These are phyloP conservation scores for Ogataea ramenticola DNA, from an alignment of 805 yeast species.

Conservation along the genomic window DNA sequence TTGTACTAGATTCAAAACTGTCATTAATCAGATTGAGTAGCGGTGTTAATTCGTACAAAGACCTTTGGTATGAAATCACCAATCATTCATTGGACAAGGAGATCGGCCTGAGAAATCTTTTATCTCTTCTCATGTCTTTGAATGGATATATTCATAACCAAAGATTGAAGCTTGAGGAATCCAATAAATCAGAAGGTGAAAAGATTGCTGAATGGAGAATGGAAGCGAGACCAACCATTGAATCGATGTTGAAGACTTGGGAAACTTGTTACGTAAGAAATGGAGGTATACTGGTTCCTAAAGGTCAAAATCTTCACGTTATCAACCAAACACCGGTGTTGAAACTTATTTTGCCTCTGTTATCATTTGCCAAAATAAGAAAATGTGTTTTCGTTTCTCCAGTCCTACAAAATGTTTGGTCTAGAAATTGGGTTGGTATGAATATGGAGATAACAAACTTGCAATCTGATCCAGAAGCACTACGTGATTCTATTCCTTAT, in stretches of 20 bases:
- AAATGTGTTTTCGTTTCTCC: conserved; percentile 57
- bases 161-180: conserved; percentile 28
- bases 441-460: conserved; percentile 41
- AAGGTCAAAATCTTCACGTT: conserved; percentile 39
- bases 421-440: conserved; percentile 65
- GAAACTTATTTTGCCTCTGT: conserved; percentile 59
- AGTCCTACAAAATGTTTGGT: conserved; percentile 51
- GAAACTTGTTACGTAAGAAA: conserved; percentile 53
- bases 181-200: conserved; percentile 28
- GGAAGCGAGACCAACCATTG: conserved; percentile 52
- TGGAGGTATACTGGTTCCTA: conserved; percentile 55
- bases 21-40: conserved; percentile 51
- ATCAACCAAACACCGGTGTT: conserved; percentile 48
- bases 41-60: conserved; percentile 42
- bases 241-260: conserved; percentile 56
- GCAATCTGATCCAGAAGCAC: conserved; percentile 50
- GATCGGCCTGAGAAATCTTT: conserved; percentile 40
- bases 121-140: conserved; percentile 54
- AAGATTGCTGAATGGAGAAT: conserved; percentile 60
- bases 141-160: conserved; percentile 60
- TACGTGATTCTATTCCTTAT: conserved; percentile 55
- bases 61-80: conserved; percentile 43
- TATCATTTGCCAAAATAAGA: conserved; percentile 60
- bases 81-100: conserved; percentile 31
- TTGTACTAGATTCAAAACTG: conserved; percentile 45